Evolutionary conservation across 371 early-diverging fungal genomes (phyloP), one percentile per base, ranked within the genome.

Genomic region (Quaeritorhiza haematococci): DNA sequence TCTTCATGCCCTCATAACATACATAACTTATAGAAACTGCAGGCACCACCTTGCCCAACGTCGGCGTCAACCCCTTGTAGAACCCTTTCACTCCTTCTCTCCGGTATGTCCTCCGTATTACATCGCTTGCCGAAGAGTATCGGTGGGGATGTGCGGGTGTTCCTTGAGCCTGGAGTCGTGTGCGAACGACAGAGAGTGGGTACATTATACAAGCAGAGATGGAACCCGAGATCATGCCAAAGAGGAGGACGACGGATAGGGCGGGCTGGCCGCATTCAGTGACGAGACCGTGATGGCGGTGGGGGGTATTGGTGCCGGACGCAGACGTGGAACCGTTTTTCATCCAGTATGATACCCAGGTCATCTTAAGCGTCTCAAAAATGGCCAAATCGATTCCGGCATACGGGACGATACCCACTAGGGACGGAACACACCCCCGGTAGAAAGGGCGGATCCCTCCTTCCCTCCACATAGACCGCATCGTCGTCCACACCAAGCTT

Each of bases 101-200:
- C 42, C 49, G 57, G 56, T 76, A 87, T 4, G 88, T 88, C 61
- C 79, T 82, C 44, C 74, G 68, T 15, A 85, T 80, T 7, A 82
- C 87, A 64, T 91, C 89, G 64, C 82, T 75, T 8, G 85, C 35
- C 23, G 79, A 77, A 3, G 78, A 75, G 64, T 91, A 91, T n/a
- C n/a, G n/a, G n/a, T n/a, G n/a, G n/a, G 90, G 88, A 66, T 89
- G 89, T 27, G 80, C 82, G 4, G 85, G 83, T 8, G 90, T 90
- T 4, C 88, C 89, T 69, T 91, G 91, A 8, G 91, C 89, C 75
- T 91, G 90, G 55, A 91, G 66, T 64, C 91, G 73, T 29, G 92
- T 90, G 48, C 92, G 69, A 30, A 90, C 77, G 61, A 90, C 75
- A 33, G 81, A 78, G 7, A 91, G 71, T 8, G 92, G 92, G 65